These are phyloP conservation scores for Wickerhamomyces sp. DNA, from an alignment of 1,139 yeast species.

Conservation along the genomic window DNA sequence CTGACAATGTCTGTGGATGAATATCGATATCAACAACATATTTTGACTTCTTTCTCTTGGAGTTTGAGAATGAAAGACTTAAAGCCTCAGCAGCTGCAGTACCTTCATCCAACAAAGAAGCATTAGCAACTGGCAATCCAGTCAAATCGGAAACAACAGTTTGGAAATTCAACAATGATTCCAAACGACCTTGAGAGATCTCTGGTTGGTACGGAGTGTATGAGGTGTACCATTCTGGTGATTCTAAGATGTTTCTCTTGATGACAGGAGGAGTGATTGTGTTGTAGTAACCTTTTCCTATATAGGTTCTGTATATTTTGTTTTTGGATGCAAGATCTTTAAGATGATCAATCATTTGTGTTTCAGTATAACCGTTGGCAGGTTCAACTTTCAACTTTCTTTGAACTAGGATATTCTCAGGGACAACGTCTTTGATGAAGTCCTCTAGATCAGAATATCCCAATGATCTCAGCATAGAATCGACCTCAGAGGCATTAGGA, in stretches of 20 bases:
- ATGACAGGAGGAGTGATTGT: constrained; percentile 88
- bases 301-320: constrained; percentile 62
- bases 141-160: constrained; percentile 86
- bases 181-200: constrained; percentile 93
- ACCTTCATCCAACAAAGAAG: constrained; percentile 92
- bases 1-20: constrained; percentile 84
- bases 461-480: constrained; percentile 57
- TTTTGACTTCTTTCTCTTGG: constrained; percentile 59
- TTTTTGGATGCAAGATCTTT: constrained; percentile 70
- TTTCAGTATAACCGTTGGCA: constrained; percentile 69
- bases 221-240: constrained; percentile 98
- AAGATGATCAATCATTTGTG: constrained; percentile 70
- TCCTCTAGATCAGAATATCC: constrained; percentile 66
- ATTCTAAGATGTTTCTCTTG: constrained; percentile 85
- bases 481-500: constrained; percentile 61
- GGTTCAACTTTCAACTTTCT: constrained; percentile 65
- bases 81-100: constrained; percentile 98
- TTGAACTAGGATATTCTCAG: constrained; percentile 64
- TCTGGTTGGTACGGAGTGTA: constrained; percentile 99
- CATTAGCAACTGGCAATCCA: constrained; percentile 89
- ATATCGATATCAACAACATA: constrained; percentile 73
- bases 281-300: constrained; percentile 94
- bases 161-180: constrained; percentile 84
- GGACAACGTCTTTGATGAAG: constrained; percentile 71
- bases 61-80: constrained; percentile 70